Evolutionary conservation across 2,329 filamentous ascomycete species (phyloP).

Genomic region (Pestalotiopsis sp.): DNA sequence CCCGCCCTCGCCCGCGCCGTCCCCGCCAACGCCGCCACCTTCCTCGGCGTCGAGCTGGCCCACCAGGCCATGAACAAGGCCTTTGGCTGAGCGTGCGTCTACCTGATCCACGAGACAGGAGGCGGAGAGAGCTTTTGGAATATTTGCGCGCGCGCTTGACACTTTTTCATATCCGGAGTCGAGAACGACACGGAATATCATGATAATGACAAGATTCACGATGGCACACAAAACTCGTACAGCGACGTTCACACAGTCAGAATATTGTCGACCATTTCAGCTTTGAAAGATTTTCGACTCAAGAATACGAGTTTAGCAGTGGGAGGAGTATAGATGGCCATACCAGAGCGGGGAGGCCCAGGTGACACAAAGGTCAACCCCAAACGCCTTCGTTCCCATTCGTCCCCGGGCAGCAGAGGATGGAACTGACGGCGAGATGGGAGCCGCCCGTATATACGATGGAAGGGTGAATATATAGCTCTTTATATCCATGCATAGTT

Average conservation of each 20-base stretch:
- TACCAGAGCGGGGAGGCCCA: neutral
- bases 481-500: neutral
- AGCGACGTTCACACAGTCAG: neutral
- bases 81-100: conserved; percentile 53
- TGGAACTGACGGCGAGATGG: neutral
- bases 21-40: conserved; percentile 95
- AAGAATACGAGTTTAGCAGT: neutral
- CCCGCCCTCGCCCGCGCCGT: conserved; percentile 91
- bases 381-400: neutral
- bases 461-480: neutral
- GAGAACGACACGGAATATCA: neutral
- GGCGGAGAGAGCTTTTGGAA: neutral
- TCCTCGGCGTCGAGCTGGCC: conserved; percentile 82
- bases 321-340: neutral
- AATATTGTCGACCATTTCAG: neutral
- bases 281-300: neutral
- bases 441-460: neutral
- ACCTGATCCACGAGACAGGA: neutral
- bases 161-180: neutral
- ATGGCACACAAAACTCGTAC: neutral
- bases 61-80: conserved; percentile 81
- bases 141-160: neutral
- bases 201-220: neutral
- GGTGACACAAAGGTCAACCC: neutral
- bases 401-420: neutral